These are phyloP conservation scores for Macrocybe sp. DNA, from an alignment of 1,284 basidiomycete species.

Conservation along the genomic window DNA sequence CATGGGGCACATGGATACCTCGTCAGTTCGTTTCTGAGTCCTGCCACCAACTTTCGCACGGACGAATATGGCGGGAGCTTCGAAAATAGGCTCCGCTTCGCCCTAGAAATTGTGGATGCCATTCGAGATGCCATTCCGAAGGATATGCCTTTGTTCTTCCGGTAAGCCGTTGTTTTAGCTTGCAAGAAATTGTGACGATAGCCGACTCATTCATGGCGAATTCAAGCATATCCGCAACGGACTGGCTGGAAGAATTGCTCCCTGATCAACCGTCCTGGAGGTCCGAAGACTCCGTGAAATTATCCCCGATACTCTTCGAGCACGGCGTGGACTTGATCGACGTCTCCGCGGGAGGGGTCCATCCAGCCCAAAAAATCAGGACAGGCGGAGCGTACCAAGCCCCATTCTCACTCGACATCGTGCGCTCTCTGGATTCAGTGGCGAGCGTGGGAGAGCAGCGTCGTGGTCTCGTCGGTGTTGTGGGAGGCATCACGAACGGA, in stretches of 20 bases:
- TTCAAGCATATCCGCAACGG: conserved; percentile 49
- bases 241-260: conserved; percentile 52
- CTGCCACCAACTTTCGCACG: conserved; percentile 63
- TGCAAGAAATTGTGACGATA: too few relatives aligned
- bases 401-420: conserved; percentile 18
- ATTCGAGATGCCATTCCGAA: conserved; percentile 51
- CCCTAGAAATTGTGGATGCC: conserved; percentile 51
- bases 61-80: conserved; percentile 74
- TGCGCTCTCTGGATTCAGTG: too few relatives aligned
- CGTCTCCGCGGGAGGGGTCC: conserved; percentile 57
- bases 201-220: background rate
- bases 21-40: conserved; percentile 50
- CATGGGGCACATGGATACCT: conserved; percentile 64
- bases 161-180: conserved; percentile 33
- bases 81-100: conserved; percentile 62
- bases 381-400: conserved; percentile 38
- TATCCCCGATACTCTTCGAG: conserved; percentile 46
- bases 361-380: conserved; percentile 39
- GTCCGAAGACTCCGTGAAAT: conserved; percentile 51
- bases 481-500: conserved; percentile 42
- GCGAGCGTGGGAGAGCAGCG: conserved; percentile 1
- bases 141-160: conserved; percentile 62
- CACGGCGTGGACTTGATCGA: conserved; percentile 68
- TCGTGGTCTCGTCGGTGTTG: background rate
- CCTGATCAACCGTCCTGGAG: conserved; percentile 52